Base-by-base conservation (phyloP, 768 basidiomycete species). In the Lactarius hengduanensis region DNA sequence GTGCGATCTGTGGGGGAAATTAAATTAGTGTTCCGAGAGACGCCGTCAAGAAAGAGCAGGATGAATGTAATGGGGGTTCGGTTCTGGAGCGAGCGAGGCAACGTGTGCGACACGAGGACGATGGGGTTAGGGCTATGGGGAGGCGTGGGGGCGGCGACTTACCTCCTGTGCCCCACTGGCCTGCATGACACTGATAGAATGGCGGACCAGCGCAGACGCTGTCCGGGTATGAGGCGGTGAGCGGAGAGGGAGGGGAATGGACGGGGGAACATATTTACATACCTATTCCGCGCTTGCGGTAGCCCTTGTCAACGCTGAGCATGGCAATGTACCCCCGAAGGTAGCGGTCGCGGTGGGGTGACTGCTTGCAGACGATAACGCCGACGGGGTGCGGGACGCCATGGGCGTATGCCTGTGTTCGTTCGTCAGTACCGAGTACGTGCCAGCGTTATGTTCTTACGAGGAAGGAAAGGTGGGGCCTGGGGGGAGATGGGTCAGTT, bases 271-370 rank as follows among this genome's bases (percentile, higher is more conserved):
- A 83, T 90, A 75, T 94, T 94, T 94, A 94, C 75, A 98, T 94
- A 40, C 97, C 96, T 89, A 98, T 94, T 73, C 92, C 94, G 63
- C 98, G 85, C 97, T 98, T 98, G 43, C 95, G 82, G 85, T 88
- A 97, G 45, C 81, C 77, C 76, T 87, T 88, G 76, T 84, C 83
- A 34, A 98, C 94, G 74, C 92, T 94, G 63, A 99, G 84, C 97
- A 99, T 98, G 38, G 96, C 97, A 65, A 99, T 96, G 75, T 99
- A 99, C 16, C 97, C 97, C 74, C 97, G 79, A 74, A 94, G 92
- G 11, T 85, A 80, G 45, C 80, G 78, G 68, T 89, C 84, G 63
- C 81, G 81, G 78, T 98, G 97, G 75, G 85, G 82, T 72, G 94
- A 94, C 78, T 97, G 96, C 81, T 98, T 99, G 85, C 94, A 97